phyloP scores from a whole-genome alignment of 2,329 filamentous ascomycete genomes.

The Colletotrichum sp. region DNA sequence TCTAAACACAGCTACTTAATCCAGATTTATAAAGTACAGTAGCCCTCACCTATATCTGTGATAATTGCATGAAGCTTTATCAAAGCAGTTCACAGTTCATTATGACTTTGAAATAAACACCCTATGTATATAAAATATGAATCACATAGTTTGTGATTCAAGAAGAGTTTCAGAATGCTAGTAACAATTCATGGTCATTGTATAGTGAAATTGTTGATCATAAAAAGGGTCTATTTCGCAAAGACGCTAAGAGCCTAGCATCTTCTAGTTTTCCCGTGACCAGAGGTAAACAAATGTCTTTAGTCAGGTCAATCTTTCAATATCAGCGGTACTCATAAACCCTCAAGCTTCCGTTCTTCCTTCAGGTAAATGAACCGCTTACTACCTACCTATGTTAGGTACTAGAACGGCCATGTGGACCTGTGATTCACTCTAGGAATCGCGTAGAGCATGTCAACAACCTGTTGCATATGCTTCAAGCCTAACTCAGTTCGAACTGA shows the following conservation, averaged over 20 bases:
- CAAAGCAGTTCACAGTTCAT: neutral
- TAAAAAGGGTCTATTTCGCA: neutral
- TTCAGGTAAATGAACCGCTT: neutral
- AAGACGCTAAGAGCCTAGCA: neutral
- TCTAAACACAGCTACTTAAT: neutral
- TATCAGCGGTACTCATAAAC: neutral
- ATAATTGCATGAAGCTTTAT: neutral
- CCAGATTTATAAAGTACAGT: neutral
- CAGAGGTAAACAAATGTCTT: neutral
- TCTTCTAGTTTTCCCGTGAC: neutral
- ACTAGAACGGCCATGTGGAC: neutral
- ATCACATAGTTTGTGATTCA: neutral
- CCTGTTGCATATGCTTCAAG: neutral
- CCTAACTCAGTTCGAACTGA: neutral
- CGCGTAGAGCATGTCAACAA: neutral
- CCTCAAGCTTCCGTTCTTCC: neutral
- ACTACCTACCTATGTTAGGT: neutral
- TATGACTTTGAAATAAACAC: accelerated
- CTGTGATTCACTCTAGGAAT: neutral
- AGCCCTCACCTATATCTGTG: neutral
- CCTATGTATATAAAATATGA: neutral
- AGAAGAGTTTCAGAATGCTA: neutral
- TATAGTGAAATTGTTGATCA: neutral
- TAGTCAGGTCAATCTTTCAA: neutral
- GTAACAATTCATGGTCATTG: neutral